These are phyloP conservation scores for Moricandia moricandioides DNA, from an alignment of 345 rosid species.

Conservation along the genomic window DNA sequence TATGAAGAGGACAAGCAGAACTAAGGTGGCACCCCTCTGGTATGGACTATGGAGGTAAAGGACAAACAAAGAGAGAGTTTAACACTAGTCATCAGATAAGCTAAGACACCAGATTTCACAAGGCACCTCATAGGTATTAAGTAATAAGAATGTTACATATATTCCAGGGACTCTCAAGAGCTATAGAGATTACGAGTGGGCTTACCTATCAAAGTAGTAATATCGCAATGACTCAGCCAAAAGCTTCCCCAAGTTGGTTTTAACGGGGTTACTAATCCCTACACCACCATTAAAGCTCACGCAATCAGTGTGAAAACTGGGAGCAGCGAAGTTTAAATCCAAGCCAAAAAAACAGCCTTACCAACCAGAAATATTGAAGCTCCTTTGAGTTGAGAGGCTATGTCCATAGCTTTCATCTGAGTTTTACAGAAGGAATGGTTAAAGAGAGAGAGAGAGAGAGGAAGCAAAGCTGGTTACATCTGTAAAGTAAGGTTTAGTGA, in stretches of 20 bases:
- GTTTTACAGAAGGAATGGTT: constrained; percentile 31
- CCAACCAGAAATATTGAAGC: constrained; percentile 82
- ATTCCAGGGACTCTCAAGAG: neutral
- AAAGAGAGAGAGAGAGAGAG: neutral
- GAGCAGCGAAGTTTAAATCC: neutral
- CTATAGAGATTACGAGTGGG: neutral
- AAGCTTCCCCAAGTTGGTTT: constrained; percentile 54
- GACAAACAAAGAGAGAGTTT: neutral
- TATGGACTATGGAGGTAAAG: constrained; percentile 1
- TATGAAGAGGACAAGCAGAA: neutral
- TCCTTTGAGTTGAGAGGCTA: constrained; percentile 62
- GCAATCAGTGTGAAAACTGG: constrained; percentile 8
- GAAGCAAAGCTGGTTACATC: constrained; percentile 3
- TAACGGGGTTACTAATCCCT: constrained; percentile 71
- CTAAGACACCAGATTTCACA: constrained; percentile 6
- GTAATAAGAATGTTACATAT: neutral
- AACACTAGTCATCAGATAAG: neutral
- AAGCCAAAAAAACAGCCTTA: constrained; percentile 42
- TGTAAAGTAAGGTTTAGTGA: neutral
- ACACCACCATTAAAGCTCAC: constrained; percentile 17
- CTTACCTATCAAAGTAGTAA: constrained; percentile 82
- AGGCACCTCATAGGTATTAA: neutral
- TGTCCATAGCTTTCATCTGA: constrained; percentile 70
- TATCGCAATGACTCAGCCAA: constrained; percentile 67
- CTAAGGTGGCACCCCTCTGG: neutral